phyloP scores from a whole-genome alignment of 2,329 filamentous ascomycete species.

The Colletotrichum kahawae region DNA sequence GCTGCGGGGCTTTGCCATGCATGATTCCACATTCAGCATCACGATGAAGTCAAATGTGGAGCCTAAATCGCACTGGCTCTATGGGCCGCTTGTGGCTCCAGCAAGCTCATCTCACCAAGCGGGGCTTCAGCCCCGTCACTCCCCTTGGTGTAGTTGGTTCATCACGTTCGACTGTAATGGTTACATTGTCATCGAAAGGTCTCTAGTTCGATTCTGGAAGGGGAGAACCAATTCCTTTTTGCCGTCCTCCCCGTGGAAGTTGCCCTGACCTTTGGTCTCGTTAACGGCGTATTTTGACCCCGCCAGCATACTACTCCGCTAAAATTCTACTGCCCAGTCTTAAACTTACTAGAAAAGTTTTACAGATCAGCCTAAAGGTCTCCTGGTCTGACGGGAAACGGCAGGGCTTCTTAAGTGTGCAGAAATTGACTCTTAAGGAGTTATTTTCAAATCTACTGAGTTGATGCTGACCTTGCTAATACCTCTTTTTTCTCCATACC shows the following conservation, averaged over 20 bases:
- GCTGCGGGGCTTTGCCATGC: neutral
- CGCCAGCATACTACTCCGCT: neutral
- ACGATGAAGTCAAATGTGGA: neutral
- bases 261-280: rapidly evolving
- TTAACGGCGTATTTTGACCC: neutral
- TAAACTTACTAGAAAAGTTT: no score
- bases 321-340: no score
- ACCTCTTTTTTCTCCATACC: no score
- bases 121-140: neutral
- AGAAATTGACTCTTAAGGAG: no score
- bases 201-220: neutral
- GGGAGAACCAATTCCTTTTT: neutral
- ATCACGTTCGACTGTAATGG: neutral
- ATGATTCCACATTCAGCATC: neutral
- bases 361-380: no score
- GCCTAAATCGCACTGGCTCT: neutral
- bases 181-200: neutral
- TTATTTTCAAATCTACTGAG: no score
- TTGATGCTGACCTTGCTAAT: no score
- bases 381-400: no score
- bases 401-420: no score
- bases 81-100: neutral
- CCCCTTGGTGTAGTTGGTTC: neutral
- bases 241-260: neutral
- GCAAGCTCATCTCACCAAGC: neutral